phyloP scores from a whole-genome alignment of 768 basidiomycete species.

The Amanita fuliginea region DNA sequence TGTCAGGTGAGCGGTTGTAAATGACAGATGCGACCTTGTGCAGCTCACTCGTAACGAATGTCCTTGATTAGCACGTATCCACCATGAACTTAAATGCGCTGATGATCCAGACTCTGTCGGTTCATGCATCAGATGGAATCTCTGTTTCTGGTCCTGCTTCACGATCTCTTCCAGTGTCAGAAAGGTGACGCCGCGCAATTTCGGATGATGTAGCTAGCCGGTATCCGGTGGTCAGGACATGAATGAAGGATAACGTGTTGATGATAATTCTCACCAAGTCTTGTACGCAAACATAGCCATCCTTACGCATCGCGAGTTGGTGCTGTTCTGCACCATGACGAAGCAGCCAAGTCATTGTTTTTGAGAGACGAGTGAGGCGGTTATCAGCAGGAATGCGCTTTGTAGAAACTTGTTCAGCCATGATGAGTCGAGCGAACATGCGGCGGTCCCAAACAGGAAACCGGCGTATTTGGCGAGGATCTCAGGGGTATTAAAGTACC shows the following conservation, averaged over 20 bases:
- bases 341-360: constrained; percentile 86
- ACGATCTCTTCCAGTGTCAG: constrained; percentile 51
- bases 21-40: neutral
- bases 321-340: constrained; percentile 80
- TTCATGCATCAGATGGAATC: constrained; percentile 51
- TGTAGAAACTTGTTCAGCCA: neutral
- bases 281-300: constrained; percentile 76
- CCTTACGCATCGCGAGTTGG: constrained; percentile 61
- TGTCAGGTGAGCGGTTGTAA: neutral
- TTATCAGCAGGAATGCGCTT: neutral
- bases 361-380: constrained; percentile 54
- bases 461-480: neutral
- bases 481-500: neutral
- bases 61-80: constrained; percentile 87
- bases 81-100: constrained; percentile 44
- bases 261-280: constrained; percentile 57
- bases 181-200: constrained; percentile 49
- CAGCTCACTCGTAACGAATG: constrained; percentile 68
- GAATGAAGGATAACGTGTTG: neutral
- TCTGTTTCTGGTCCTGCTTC: constrained; percentile 50
- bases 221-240: neutral
- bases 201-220: constrained; percentile 56
- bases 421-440: neutral
- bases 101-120: constrained; percentile 5
- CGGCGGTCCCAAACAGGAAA: neutral